Evolutionary conservation across 164 flowering plant species (phyloP).

Genomic region (Magnolia kwangsiensis): DNA sequence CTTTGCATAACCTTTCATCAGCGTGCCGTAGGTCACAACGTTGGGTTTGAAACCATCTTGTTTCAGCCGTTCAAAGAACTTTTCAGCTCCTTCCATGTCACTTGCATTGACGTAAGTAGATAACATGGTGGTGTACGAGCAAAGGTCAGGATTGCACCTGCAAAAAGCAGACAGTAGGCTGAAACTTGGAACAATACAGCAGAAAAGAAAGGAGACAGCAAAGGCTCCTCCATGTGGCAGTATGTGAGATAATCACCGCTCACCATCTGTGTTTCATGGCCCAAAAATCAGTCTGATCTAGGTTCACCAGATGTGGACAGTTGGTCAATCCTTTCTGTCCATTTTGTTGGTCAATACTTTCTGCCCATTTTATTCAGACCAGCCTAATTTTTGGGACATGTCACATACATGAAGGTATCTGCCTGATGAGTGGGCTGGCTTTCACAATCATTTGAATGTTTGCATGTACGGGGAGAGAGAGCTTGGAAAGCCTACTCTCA

Average conservation of each 20-base stretch:
- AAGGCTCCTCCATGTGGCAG: no score
- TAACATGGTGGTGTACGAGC: slow-evolving; percentile 88
- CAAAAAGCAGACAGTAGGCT: not conserved
- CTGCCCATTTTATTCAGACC: no score
- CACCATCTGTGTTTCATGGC: no score
- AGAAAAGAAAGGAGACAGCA: no score
- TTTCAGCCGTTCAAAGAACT: slow-evolving; percentile 60
- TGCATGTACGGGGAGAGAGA: not conserved
- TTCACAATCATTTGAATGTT: not conserved
- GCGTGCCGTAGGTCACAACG: slow-evolving; percentile 73
- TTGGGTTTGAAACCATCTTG: slow-evolving; percentile 74
- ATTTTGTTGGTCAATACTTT: no score
- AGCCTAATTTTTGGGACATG: no score
- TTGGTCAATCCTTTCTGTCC: no score
- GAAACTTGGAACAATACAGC: not conserved
- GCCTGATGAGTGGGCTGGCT: no score
- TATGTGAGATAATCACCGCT: no score
- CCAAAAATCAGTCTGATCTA: no score
- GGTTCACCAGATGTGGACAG: no score
- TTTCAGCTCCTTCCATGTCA: slow-evolving; percentile 96
- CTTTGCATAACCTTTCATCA: slow-evolving; percentile 90
- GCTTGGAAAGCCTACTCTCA: not conserved
- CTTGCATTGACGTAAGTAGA: slow-evolving; percentile 88
- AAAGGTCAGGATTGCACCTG: slow-evolving; percentile 83
- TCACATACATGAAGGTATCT: no score